Evolutionary conservation across 345 rosid species (phyloP), one percentile per base, ranked within the genome.

Genomic region (Eucalyptus coolabah): DNA sequence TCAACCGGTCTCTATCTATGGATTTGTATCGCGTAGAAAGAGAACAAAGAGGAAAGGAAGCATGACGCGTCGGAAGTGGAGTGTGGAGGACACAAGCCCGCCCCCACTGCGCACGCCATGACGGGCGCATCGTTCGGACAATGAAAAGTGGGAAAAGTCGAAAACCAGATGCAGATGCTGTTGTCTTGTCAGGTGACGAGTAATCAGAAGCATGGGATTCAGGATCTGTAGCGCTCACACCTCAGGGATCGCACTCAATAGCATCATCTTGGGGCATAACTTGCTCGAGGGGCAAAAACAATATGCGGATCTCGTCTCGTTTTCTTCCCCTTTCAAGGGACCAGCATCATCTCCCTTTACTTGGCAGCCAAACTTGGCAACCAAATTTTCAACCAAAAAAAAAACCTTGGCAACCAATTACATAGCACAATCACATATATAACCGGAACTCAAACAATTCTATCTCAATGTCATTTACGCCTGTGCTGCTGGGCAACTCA

Each of bases 51-150:
- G 5, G 56, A 45, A 21, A 9, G 49, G 37, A 45, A 37, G 67
- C 28, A 65, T 34, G 32, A 65, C 45, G 8, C 83, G 53, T 45
- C 54, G 42, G 65, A 86, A 32, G 28, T 2, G 67, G 90, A 86
- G 88, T 89, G 90, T 89, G 90, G 88, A 28, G 69, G 88, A n/a
- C 90, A 89, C 88, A 86, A 53, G 67, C 90, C 88, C 32, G 2
- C 13, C 30, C 63, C 44, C 44, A 37, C 44, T 3, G 12, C 24
- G 24, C 26, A 37, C 13, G 26, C 82, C 82, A 37, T 19, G 42
- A 34, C 5, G 63, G 60, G 63, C 10, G 30, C 63, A 56, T 56
- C 30, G 63, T 56, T 56, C 63, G 6, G 82, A 72, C 82, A 37
- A 40, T 37, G 45, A 77, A 18, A 65, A 65, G 11, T 65, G 77